phyloP scores from a whole-genome alignment of 2,329 filamentous ascomycete genomes.

The Thielaviopsis euricoi region DNA sequence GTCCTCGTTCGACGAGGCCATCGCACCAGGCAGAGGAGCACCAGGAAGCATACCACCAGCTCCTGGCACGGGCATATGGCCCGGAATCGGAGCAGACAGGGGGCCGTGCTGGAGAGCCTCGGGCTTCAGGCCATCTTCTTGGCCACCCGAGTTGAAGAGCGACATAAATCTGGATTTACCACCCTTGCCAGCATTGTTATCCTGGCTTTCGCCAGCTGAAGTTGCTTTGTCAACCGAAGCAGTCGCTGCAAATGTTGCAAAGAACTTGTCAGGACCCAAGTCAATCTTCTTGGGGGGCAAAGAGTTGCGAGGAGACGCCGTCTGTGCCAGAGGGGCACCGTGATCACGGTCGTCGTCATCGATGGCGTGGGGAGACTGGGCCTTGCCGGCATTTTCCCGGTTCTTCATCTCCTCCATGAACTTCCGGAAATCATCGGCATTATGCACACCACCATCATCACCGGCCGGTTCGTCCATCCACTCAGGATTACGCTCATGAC shows the following conservation, averaged over 20 bases:
- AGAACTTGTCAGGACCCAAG: constrained; percentile 60
- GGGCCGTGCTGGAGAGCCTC: constrained; percentile 5
- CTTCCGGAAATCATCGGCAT: constrained; percentile 80
- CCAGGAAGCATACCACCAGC: constrained; percentile 5
- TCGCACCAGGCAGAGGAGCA: constrained; percentile 8
- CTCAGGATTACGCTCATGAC: constrained; percentile 67
- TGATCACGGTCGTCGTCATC: constrained; percentile 17
- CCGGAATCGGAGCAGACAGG: constrained; percentile 8
- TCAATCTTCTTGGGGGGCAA: constrained; percentile 28
- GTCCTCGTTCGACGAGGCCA: constrained; percentile 37
- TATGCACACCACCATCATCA: constrained; percentile 55
- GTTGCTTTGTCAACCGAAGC: constrained; percentile 31
- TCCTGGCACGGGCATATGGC: constrained; percentile 4
- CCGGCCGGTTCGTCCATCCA: constrained; percentile 68
- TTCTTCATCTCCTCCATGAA: constrained; percentile 85
- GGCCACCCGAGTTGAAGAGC: constrained; percentile 44
- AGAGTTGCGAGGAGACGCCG: constrained; percentile 2
- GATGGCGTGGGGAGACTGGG: constrained; percentile 19
- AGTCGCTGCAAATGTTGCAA: constrained; percentile 36
- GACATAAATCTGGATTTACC: constrained; percentile 63
- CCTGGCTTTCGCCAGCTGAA: constrained; percentile 31
- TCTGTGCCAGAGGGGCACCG: constrained; percentile 14
- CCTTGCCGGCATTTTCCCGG: constrained; percentile 23
- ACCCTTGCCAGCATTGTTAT: constrained; percentile 22
- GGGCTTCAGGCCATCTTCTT: constrained; percentile 7